These are phyloP conservation scores for Adiantum capillusveneris DNA, from an alignment of 75 land plant genomes.

Conservation along the genomic window DNA sequence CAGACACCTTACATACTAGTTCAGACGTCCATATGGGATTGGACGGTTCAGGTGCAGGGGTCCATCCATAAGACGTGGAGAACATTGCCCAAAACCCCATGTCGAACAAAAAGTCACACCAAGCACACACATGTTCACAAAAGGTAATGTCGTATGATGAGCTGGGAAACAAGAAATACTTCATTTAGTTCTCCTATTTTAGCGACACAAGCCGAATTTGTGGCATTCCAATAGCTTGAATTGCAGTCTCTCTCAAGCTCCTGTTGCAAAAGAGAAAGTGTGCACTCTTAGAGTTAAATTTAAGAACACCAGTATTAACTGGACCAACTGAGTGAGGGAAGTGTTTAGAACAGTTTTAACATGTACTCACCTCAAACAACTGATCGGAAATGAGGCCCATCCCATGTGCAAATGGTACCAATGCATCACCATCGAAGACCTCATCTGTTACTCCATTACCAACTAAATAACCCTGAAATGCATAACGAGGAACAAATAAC, in stretches of 20 bases:
- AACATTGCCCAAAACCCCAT: no score
- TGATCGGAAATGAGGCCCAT: conserved; percentile 86
- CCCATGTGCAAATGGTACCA: conserved; percentile 88
- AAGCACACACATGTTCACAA: no score
- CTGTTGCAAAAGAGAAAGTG: conserved; percentile 24
- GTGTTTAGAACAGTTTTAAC: no score
- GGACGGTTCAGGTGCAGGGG: no score
- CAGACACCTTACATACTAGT: no score
- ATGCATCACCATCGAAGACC: conserved; percentile 72
- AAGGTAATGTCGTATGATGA: no score
- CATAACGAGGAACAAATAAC: no score
- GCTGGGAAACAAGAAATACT: conserved; percentile 11
- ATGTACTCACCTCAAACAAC: conserved; percentile 40
- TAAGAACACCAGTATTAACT: not conserved
- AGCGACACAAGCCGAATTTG: conserved; percentile 24
- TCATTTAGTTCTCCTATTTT: conserved; percentile 37
- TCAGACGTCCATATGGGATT: no score
- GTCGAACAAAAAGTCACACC: no score
- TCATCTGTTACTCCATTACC: conserved; percentile 85
- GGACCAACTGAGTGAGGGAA: not conserved
- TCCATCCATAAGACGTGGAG: no score
- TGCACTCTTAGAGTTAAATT: no score
- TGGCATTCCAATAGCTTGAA: conserved; percentile 56
- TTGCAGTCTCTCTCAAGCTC: conserved; percentile 39
- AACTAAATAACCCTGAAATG: conserved; percentile 73